Base-by-base conservation (phyloP, 768 basidiomycete species). In the Boletus coccyginus region DNA sequence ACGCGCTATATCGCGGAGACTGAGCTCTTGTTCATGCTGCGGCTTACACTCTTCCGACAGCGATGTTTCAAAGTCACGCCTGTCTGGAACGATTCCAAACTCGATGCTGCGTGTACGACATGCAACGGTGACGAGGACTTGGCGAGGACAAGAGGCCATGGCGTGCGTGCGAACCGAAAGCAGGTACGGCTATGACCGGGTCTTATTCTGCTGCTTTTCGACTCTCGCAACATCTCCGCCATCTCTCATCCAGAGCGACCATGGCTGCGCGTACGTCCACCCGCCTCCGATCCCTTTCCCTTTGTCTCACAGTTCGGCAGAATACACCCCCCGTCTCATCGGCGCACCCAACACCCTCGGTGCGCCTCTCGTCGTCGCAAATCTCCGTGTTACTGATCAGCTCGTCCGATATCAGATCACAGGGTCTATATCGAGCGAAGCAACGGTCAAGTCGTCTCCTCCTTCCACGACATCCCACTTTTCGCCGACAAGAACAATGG, bases 381-480 rank as follows among this genome's bases (percentile, higher is more conserved):
- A 33, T 36, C 55, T 35, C 39, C 50, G 44, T 9, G 56, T 40
- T 53, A 53, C 58, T 69, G 63, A 71, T 62, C 65, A 57, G 11
- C 50, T 48, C 39, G 44, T 27, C 51, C 27, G 61, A 61, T 67
- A 63, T 66, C 74, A 98, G 97, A 98, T 66, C 93, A 98, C 78
- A 90, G 96, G 62, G 88, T 96, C 57, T 99, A 75, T 83, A 85
- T 94, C 76, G 95, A 98, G 74, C 88, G 92, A 70, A 88, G 21
- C 21, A 21, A 90, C 66, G 88, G 89, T 65, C 81, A 83, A 52
- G 88, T 91, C 72, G 76, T 92, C 53, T 93, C 92, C 12, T 80
- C 89, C 57, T 94, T 87, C 84, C 97, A 98, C 71, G 97, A 99
- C 77, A 90, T 99, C 72, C 94, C 96, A 12, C 94, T 98, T 69